Evolutionary conservation across 805 yeast species (phyloP), one percentile per base, ranked within the genome.

Genomic region (Kazachstania psychrophila): DNA sequence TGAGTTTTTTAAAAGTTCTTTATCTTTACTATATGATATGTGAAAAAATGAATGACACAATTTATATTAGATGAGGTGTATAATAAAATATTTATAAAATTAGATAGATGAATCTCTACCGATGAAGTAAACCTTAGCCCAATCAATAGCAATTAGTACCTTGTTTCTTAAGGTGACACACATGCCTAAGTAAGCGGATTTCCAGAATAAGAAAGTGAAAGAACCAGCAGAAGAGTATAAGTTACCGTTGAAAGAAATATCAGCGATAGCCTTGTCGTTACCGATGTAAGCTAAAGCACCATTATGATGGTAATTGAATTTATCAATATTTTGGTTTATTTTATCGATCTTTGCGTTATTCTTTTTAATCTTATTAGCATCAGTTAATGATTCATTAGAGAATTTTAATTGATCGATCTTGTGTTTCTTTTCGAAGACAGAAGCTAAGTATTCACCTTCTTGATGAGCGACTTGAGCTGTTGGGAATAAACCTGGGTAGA

Each of bases 381-480:
- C 64, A 5, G 68, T 61, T 20, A 52, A 37, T 20, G 64, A 48
- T 29, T 62, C 35, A 19, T 33, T 37, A 4, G 28, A 7, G 15
- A 28, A 39, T 52, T 77, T 67, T 43, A 75, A 54, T 29, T 73
- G 67, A 37, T 80, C 87, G 40, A 79, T 67, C 49, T 73, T 73
- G 49, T 78, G 68, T 51, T 77, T 62, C 49, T 70, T 78, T 57
- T 73, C 72, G 61, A 88, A 80, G 47, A 77, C 75, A 23, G 68
- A 65, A 39, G 88, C 92, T 48, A 88, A 72, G 64, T 74, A 88
- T 39, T 70, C 68, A 60, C 96, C 96, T 65, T 88, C 85, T 69
- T 88, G 96, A 65, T 86, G 77, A 28, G 97, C 97, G 38, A 87
- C 96, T 70, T 88, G 96, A 18, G 96, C 97, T 44, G 97, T 88